Evolutionary conservation across 1,284 basidiomycete species (phyloP).

Genomic region (Stereum hirsutum): DNA sequence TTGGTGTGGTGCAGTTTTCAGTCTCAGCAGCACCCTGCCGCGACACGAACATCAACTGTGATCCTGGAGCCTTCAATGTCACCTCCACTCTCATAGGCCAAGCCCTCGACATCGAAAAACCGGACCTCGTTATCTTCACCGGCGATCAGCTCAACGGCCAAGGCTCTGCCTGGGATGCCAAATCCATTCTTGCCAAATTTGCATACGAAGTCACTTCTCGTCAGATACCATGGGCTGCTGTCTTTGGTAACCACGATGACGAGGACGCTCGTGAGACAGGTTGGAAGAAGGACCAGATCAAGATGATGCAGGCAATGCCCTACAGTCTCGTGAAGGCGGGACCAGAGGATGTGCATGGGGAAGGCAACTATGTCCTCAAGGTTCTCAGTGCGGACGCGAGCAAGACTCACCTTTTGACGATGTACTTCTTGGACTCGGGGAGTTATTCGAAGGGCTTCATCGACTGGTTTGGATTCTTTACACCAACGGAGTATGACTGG

Average conservation of each 20-base stretch:
- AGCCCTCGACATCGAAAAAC: constrained; percentile 76
- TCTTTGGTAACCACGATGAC: constrained; percentile 91
- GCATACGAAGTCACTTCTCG: constrained; percentile 68
- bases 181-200: constrained; percentile 84
- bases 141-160: constrained; percentile 88
- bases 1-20: too few relatives aligned
- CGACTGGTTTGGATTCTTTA: constrained; percentile 53
- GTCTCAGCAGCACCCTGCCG: constrained; percentile 65
- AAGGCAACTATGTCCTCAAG: constrained; percentile 80
- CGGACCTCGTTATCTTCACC: constrained; percentile 84
- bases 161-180: constrained; percentile 79
- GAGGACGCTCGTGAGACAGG: constrained; percentile 51
- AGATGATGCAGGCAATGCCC: constrained; percentile 70
- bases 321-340: constrained; percentile 79
- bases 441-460: constrained; percentile 53
- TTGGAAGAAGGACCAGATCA: constrained; percentile 41
- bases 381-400: constrained; percentile 74
- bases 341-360: constrained; percentile 76
- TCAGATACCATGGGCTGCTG: constrained; percentile 79
- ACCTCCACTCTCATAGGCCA: constrained; percentile 61
- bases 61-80: constrained; percentile 60
- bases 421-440: constrained; percentile 93
- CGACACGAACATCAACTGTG: constrained; percentile 53
- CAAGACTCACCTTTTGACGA: constrained; percentile 77
- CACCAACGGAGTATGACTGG: constrained; percentile 72